phyloP scores from a whole-genome alignment of 352 stramenopile species.

The Phytophthora niederhauseri region DNA sequence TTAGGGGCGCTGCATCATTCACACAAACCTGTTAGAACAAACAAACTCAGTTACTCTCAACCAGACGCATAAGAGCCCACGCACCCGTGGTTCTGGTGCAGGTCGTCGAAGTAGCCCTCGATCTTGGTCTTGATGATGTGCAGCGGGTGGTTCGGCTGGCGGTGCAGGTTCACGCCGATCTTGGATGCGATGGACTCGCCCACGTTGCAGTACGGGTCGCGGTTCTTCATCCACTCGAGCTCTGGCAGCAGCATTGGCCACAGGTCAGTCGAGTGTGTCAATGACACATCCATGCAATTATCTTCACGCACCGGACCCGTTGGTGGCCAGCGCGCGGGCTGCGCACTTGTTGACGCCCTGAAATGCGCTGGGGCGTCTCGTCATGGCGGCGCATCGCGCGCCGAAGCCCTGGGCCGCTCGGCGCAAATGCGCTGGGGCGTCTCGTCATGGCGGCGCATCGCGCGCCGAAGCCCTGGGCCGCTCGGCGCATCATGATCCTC shows the following conservation, averaged over 20 bases:
- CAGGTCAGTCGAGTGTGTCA: conserved; percentile 13
- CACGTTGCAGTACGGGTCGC: conserved; percentile 90
- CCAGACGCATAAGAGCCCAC: not conserved
- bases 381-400: conserved; percentile 9
- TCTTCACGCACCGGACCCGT: conserved; percentile 9
- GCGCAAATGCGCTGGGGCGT: conserved; percentile 24
- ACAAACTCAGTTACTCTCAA: not conserved
- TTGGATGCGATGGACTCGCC: conserved; percentile 85
- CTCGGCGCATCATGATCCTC: conserved; percentile 32
- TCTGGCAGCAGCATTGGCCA: conserved; percentile 30
- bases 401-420: conserved; percentile 18
- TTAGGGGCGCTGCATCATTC: conserved; percentile 56
- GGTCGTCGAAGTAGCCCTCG: conserved; percentile 88
- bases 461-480: conserved; percentile 12
- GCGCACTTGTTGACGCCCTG: conserved; percentile 1
- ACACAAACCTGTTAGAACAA: not conserved
- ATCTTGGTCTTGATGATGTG: conserved; percentile 95
- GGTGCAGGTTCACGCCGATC: conserved; percentile 90
- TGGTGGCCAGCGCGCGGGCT: conserved; percentile 18
- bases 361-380: conserved; percentile 14
- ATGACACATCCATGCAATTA: not conserved
- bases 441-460: conserved; percentile 11
- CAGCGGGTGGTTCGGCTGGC: conserved; percentile 85
- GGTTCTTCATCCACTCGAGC: conserved; percentile 79
- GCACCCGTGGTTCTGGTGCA: conserved; percentile 65